phyloP scores from a whole-genome alignment of 2,329 filamentous ascomycete species.

The Bretziella fagacearum region DNA sequence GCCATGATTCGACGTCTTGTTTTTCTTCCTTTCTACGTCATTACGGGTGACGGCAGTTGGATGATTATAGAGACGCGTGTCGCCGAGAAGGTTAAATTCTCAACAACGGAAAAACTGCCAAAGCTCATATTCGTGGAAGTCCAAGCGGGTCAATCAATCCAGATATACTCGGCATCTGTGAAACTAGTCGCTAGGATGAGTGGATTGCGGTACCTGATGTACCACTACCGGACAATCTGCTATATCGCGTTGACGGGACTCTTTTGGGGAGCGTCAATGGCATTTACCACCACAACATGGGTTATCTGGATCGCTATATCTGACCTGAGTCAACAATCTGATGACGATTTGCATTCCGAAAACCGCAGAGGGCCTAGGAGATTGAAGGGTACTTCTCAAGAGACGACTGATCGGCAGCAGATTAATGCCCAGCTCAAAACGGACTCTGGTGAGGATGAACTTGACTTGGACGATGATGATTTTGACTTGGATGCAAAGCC shows the following conservation, averaged over 20 bases:
- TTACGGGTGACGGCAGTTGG: slow-evolving; percentile 21
- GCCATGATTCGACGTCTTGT: slow-evolving; percentile 42
- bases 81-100: slow-evolving; percentile 57
- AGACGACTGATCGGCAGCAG: too few relatives aligned
- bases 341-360: not conserved
- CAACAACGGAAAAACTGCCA: slow-evolving; percentile 25
- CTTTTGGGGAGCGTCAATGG: slow-evolving; percentile 65
- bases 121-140: slow-evolving; percentile 42
- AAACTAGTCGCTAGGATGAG: slow-evolving; percentile 57
- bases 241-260: slow-evolving; percentile 49
- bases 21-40: slow-evolving; percentile 50
- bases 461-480: not conserved
- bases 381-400: too few relatives aligned
- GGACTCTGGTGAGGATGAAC: not conserved
- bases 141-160: slow-evolving; percentile 49
- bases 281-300: slow-evolving; percentile 51
- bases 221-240: slow-evolving; percentile 55
- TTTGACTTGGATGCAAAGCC: too few relatives aligned
- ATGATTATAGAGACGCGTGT: slow-evolving; percentile 35
- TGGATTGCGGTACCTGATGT: slow-evolving; percentile 74
- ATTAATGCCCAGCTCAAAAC: too few relatives aligned
- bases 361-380: not conserved
- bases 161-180: slow-evolving; percentile 56
- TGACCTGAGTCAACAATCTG: not conserved
- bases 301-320: slow-evolving; percentile 25